Evolutionary conservation across 257 asterid genomes (phyloP).

Genomic region (Cinchona pubescens): DNA sequence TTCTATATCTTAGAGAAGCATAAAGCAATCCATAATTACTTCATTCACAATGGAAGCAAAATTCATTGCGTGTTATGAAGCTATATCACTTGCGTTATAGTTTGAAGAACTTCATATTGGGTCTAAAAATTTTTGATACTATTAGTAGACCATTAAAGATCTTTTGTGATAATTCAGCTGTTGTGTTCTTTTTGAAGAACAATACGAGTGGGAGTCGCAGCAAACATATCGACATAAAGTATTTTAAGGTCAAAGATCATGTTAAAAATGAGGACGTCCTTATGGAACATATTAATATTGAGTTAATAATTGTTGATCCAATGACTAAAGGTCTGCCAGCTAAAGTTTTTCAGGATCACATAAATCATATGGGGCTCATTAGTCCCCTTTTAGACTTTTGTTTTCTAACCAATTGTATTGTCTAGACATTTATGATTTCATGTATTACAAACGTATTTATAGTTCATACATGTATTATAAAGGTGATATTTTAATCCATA

Average conservation of each 20-base stretch:
- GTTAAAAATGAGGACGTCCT: background rate
- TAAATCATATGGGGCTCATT: no score
- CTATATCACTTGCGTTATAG: background rate
- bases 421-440: no score
- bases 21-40: background rate
- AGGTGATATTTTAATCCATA: no score
- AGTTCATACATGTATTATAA: no score
- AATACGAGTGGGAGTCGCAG: background rate
- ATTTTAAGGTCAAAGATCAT: background rate
- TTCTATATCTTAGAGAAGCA: background rate
- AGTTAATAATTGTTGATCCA: no score
- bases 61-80: constrained; percentile 3
- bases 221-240: constrained; percentile 2
- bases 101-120: background rate
- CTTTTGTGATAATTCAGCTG: background rate
- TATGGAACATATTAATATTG: background rate
- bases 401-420: no score
- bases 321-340: no score
- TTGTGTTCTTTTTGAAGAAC: background rate
- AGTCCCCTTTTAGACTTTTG: no score
- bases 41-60: no score
- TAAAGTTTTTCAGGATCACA: no score
- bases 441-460: no score
- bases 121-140: background rate
- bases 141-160: background rate